Base-by-base conservation (phyloP, 108 stramenopile genomes). In the Skeletonema potamos region DNA sequence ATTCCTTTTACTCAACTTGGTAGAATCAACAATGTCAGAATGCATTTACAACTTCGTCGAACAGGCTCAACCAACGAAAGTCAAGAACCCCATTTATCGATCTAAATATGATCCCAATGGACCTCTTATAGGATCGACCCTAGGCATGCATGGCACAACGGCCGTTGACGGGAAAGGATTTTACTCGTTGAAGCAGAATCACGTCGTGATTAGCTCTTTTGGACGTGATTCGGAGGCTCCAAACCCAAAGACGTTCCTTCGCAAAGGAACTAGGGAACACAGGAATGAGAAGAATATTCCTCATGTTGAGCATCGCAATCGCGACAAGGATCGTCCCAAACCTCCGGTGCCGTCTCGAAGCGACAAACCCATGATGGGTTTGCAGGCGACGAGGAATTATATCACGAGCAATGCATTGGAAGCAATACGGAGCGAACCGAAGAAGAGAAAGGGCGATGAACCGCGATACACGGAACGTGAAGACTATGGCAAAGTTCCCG, bases 401-500 rank as follows among this genome's bases (percentile, higher is more conserved):
- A 70, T 95, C 26, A 86, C 80, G 26, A 77, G 85, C 24, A 95
- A 95, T 76, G 92, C 94, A 10, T 72, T 90, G 17, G 85, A 91
- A 61, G 87, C 83, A 8, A 95, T 95, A 54, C 76, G 87, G 6
- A 66, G 84, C 48, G 74, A 66, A 26, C 83, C 86, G 11, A 74
- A 79, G 80, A 76, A 80, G 48, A 58, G 30, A 12, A 64, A 70
- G 33, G 62, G 56, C 4, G 70, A 64, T 0, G 71, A 84, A 39
- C 30, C 76, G 6, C 74, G 86, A 64, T 91, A 89, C 74, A 70
- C 74, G 29, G 39, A 54, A 12, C 88, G 90, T 60, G 91, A 89
- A 43, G 92, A 92, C 32, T 95, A 86, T 41, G 94, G 91, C 58
- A 93, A 88, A 70, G 86, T 93, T 7, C 94, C 94, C 10, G 68